These are phyloP conservation scores for Jaenimonas drosophilae DNA, from an alignment of 208 protist species.

Conservation along the genomic window DNA sequence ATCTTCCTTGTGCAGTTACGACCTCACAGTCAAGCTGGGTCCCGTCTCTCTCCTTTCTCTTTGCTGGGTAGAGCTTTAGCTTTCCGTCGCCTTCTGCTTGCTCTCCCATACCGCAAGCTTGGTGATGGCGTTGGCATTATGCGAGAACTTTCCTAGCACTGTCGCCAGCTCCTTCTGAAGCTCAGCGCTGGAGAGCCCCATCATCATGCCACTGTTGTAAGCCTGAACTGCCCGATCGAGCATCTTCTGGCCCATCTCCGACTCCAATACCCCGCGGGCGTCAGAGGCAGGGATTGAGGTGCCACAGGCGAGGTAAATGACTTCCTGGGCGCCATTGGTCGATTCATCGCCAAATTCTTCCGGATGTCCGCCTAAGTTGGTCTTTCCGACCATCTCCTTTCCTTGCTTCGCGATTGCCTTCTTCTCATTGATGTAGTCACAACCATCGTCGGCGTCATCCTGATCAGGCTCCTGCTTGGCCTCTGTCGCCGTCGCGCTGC, in stretches of 20 bases:
- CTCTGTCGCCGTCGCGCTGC: constrained; percentile 5
- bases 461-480: constrained; percentile 5
- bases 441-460: constrained; percentile 52
- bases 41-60: no score
- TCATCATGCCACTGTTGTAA: constrained; percentile 56
- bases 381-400: constrained; percentile 69
- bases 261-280: constrained; percentile 49
- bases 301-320: constrained; percentile 54
- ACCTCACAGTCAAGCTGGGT: no score
- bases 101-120: constrained; percentile 75
- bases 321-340: constrained; percentile 32
- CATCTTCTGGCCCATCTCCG: constrained; percentile 48
- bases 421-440: constrained; percentile 80
- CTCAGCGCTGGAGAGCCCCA: constrained; percentile 46
- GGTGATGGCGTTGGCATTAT: constrained; percentile 79
- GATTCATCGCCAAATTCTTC: constrained; percentile 80
- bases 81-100: constrained; percentile 40
- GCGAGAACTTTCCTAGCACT: constrained; percentile 53
- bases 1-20: no score
- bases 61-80: neutral
- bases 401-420: constrained; percentile 64
- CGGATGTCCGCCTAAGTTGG: constrained; percentile 59
- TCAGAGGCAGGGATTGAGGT: constrained; percentile 36
- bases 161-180: constrained; percentile 59
- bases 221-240: constrained; percentile 65